phyloP scores from a whole-genome alignment of 768 basidiomycete species.

The Termitomyces sp. region DNA sequence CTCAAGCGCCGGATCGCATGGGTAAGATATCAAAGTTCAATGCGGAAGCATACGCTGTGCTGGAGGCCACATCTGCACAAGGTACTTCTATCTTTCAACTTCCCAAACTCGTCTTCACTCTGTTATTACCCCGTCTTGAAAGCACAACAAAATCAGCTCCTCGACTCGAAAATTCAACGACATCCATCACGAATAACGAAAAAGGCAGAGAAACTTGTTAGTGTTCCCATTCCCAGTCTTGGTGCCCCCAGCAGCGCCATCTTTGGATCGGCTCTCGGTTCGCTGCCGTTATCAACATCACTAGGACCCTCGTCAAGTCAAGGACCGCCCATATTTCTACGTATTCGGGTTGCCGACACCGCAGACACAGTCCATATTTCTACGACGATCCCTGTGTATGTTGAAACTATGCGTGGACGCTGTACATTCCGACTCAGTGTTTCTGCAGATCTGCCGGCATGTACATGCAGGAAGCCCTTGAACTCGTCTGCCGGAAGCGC shows the following conservation, averaged over 20 bases:
- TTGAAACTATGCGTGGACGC: constrained; percentile 1
- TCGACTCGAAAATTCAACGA: constrained; percentile 78
- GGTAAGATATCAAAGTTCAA: constrained; percentile 85
- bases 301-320: constrained; percentile 65
- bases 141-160: constrained; percentile 71
- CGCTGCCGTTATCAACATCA: constrained; percentile 56
- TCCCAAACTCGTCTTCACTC: neutral
- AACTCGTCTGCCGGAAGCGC: constrained; percentile 70
- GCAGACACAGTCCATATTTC: constrained; percentile 81
- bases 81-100: constrained; percentile 32
- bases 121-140: constrained; percentile 10
- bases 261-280: constrained; percentile 37
- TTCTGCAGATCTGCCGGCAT: constrained; percentile 73
- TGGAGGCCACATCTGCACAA: constrained; percentile 69
- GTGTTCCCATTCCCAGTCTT: constrained; percentile 34
- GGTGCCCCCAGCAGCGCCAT: constrained; percentile 39
- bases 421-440: neutral
- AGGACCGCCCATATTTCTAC: constrained; percentile 79
- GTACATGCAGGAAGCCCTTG: constrained; percentile 96
- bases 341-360: constrained; percentile 74
- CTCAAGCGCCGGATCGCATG: constrained; percentile 83
- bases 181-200: constrained; percentile 71
- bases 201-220: constrained; percentile 42
- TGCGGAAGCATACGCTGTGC: constrained; percentile 83
- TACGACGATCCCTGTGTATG: constrained; percentile 89